Evolutionary conservation across 768 basidiomycete genomes (phyloP).

Genomic region (Phlebiopsis gigantea): DNA sequence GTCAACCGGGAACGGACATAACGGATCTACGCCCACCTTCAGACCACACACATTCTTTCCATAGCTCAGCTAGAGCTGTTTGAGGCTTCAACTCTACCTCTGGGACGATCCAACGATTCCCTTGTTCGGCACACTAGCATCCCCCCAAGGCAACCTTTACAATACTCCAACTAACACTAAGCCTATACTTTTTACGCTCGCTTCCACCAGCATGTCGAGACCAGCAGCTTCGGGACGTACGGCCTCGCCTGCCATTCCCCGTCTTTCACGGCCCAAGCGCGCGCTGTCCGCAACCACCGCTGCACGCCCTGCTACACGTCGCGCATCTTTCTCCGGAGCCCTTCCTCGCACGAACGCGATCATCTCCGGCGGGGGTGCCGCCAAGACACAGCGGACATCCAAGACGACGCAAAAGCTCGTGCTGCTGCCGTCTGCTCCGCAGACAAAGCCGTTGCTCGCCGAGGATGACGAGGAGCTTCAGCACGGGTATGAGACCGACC

Average conservation of each 20-base stretch:
- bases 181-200: not conserved
- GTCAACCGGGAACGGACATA: too few species aligned
- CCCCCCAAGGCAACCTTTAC: too few species aligned
- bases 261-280: constrained; percentile 10
- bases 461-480: constrained; percentile 44
- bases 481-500: constrained; percentile 63
- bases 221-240: constrained; percentile 1
- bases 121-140: too few species aligned
- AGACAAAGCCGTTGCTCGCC: constrained; percentile 65
- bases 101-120: too few species aligned
- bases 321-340: constrained; percentile 27
- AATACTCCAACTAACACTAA: too few species aligned
- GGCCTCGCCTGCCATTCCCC: constrained; percentile 5
- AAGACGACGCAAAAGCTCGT: constrained; percentile 93
- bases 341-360: constrained; percentile 13
- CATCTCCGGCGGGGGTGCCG: constrained; percentile 23
- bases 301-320: constrained; percentile 15
- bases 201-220: constrained; percentile 9
- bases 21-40: too few species aligned
- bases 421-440: constrained; percentile 83
- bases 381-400: constrained; percentile 71
- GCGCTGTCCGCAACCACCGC: constrained; percentile 2
- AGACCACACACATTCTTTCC: too few species aligned
- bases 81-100: too few species aligned
- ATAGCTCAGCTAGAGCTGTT: too few species aligned